A percentile compares a stretch with the other conserved stretches of the same genome.
Evolutionary conservation across 345 rosid species (phyloP).

Genomic region (Gossypium bickii): DNA sequence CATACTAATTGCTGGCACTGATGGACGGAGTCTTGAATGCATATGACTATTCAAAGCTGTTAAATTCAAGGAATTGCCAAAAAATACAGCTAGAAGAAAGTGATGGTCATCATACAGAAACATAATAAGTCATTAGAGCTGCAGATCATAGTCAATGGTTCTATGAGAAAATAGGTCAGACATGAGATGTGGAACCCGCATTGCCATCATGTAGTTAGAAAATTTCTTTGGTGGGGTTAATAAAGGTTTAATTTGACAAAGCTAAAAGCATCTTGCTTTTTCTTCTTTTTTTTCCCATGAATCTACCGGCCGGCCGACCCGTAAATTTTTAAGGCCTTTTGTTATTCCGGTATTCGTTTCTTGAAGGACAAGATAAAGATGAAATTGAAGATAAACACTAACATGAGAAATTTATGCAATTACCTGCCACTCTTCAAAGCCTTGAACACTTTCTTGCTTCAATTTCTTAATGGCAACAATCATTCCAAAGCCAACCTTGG

Average conservation of each 20-base stretch:
- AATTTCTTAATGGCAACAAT: slow-evolving; percentile 74
- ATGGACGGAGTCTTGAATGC: not conserved
- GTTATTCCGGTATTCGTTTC: too few relatives aligned
- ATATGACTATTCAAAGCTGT: not conserved
- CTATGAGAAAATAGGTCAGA: not conserved
- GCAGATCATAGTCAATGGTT: not conserved
- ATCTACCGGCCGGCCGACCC: too few relatives aligned
- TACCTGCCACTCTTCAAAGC: slow-evolving; percentile 83
- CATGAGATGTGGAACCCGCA: slow-evolving; percentile 19
- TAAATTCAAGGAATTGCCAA: not conserved
- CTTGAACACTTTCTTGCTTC: slow-evolving; percentile 62
- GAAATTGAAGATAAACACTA: not conserved
- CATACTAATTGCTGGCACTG: not conserved
- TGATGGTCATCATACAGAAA: not conserved
- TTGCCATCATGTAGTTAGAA: not conserved
- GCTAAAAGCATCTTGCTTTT: not conserved
- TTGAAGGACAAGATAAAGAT: not conserved
- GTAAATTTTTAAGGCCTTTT: too few relatives aligned
- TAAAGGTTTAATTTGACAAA: not conserved
- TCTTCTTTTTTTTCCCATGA: not conserved
- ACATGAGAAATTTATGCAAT: not conserved
- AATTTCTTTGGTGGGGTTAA: not conserved
- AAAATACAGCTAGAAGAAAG: not conserved
- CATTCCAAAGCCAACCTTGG: slow-evolving; percentile 53
- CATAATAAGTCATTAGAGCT: too few relatives aligned